phyloP scores from a whole-genome alignment of 2,329 filamentous ascomycete genomes.

The Stagonosporopsis cucurbitacearum region DNA sequence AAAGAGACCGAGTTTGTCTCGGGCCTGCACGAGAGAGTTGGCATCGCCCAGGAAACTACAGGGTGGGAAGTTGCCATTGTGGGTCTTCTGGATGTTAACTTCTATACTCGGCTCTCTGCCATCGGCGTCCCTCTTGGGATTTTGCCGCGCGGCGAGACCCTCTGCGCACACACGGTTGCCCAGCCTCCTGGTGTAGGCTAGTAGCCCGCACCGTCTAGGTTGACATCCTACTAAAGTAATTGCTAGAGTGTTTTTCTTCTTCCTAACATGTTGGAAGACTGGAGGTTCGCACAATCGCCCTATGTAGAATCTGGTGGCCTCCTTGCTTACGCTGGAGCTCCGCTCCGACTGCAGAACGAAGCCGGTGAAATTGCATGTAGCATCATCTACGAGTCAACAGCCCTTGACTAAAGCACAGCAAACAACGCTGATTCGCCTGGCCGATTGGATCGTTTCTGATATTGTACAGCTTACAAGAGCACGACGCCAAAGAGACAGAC shows the following conservation, averaged over 20 bases:
- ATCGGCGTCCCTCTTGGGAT: neutral
- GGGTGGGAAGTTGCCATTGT: neutral
- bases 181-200: neutral
- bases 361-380: neutral
- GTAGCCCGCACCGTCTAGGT: no score
- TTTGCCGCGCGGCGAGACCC: neutral
- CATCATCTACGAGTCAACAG: neutral
- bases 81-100: neutral
- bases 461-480: neutral
- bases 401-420: slow-evolving; percentile 1
- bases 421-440: neutral
- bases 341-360: slow-evolving; percentile 2
- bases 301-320: slow-evolving; percentile 1
- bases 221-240: neutral
- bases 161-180: neutral
- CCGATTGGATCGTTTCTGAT: slow-evolving; percentile 1
- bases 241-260: neutral
- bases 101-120: neutral
- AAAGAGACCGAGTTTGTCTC: slow-evolving; percentile 1
- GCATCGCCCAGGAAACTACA: neutral
- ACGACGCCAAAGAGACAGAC: slow-evolving; percentile 1
- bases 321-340: neutral
- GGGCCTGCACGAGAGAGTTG: slow-evolving; percentile 1
- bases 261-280: neutral
- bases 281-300: neutral